Evolutionary conservation across 768 basidiomycete species (phyloP).

Genomic region (Termitomyces sp.): DNA sequence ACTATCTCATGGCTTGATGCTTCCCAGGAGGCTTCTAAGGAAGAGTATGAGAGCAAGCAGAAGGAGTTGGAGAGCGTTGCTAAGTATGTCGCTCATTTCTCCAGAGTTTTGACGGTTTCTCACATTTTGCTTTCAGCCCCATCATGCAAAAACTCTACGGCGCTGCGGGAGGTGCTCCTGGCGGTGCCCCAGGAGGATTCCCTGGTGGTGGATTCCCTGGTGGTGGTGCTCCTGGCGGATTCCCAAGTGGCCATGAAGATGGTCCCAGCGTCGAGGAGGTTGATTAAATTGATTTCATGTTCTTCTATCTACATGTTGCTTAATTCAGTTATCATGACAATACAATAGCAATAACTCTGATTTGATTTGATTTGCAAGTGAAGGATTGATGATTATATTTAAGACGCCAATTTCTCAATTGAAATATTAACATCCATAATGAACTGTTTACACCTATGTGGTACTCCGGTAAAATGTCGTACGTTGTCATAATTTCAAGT

Average conservation of each 20-base stretch:
- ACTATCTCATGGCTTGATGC: conserved; percentile 80
- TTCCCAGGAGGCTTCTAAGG: conserved; percentile 87
- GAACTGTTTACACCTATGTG: too few species aligned
- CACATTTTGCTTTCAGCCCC: conserved; percentile 26
- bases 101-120: not conserved
- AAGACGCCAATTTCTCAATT: too few species aligned
- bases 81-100: conserved; percentile 32
- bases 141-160: conserved; percentile 75
- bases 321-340: not conserved
- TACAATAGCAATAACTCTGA: too few species aligned
- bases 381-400: too few species aligned
- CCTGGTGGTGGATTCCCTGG: conserved; percentile 39
- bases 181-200: conserved; percentile 54
- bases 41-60: conserved; percentile 89
- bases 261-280: conserved; percentile 93
- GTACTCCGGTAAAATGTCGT: too few species aligned
- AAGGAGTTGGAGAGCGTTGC: conserved; percentile 88
- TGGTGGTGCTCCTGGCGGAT: conserved; percentile 60
- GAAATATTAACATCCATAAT: too few species aligned
- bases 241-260: conserved; percentile 68
- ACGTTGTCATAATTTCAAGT: not conserved
- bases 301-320: not conserved
- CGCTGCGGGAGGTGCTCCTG: conserved; percentile 60
- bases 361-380: too few species aligned
- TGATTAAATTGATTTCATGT: conserved; percentile 36